A percentile compares a stretch with the other conserved stretches of the same genome.
phyloP scores from a whole-genome alignment of 345 rosid species.

The Clarkia xantiana region DNA sequence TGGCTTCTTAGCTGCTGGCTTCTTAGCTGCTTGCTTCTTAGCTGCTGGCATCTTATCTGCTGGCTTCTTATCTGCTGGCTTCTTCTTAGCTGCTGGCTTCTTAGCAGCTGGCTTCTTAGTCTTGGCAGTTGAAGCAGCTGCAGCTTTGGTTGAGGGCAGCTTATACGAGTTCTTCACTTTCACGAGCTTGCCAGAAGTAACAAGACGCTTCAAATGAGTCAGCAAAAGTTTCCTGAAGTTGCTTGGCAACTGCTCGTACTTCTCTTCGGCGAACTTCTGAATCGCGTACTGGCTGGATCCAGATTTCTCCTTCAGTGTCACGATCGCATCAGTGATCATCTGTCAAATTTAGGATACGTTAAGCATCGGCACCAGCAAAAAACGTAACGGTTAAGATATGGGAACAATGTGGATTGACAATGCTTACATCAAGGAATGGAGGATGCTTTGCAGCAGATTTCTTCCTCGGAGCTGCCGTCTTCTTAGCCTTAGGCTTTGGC shows the following conservation, averaged over 20 bases:
- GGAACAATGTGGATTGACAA: too few species aligned
- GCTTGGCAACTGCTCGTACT: slow-evolving; percentile 47
- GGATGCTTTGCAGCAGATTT: slow-evolving; percentile 33
- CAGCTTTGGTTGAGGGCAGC: slow-evolving; percentile 30
- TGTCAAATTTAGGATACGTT: too few species aligned
- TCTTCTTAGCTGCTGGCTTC: neutral
- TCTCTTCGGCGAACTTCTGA: slow-evolving; percentile 67
- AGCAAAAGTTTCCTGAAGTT: slow-evolving; percentile 53
- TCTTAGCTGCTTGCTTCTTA: too few species aligned
- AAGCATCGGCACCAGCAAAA: too few species aligned
- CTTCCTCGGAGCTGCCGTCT: slow-evolving; percentile 5
- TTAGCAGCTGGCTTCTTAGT: too few species aligned
- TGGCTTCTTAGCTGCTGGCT: too few species aligned
- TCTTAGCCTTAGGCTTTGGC: slow-evolving; percentile 8
- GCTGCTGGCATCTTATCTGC: too few species aligned
- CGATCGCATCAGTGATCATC: slow-evolving; percentile 70
- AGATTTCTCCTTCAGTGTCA: slow-evolving; percentile 57
- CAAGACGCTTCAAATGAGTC: slow-evolving; percentile 52
- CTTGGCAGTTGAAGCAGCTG: slow-evolving; percentile 17
- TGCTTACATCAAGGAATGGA: slow-evolving; percentile 66
- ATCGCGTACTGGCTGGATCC: slow-evolving; percentile 93
- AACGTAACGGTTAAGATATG: too few species aligned
- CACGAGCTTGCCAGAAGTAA: slow-evolving; percentile 44
- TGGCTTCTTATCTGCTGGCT: too few species aligned
- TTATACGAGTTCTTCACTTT: slow-evolving; percentile 71